Evolutionary conservation across 495 filamentous ascomycete species (phyloP).

Genomic region (Evernia prunastri): DNA sequence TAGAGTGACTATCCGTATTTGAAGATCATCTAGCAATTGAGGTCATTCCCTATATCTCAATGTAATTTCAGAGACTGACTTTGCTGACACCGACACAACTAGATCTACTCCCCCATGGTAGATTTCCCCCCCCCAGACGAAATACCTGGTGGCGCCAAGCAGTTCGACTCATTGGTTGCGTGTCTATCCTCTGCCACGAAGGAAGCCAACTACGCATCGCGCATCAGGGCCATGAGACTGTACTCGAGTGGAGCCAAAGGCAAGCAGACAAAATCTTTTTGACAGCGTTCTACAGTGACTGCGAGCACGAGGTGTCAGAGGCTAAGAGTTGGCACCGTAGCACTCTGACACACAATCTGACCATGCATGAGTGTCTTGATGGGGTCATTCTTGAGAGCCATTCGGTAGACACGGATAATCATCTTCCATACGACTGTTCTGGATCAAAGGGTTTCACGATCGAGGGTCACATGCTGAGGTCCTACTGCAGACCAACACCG

Average conservation of each 20-base stretch:
- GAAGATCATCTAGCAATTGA: slow-evolving; percentile 24
- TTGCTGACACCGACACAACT: not conserved
- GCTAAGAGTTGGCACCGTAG: slow-evolving; percentile 47
- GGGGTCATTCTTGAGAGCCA: not conserved
- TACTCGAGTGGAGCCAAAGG: slow-evolving; percentile 39
- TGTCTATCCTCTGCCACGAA: slow-evolving; percentile 42
- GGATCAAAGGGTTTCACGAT: no score
- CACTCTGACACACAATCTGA: slow-evolving; percentile 57
- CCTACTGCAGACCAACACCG: no score
- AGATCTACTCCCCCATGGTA: slow-evolving; percentile 51
- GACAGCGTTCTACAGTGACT: slow-evolving; percentile 58
- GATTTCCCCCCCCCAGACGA: slow-evolving; percentile 52
- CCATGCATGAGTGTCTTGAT: slow-evolving; percentile 24
- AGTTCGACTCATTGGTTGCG: slow-evolving; percentile 53
- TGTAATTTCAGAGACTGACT: slow-evolving; percentile 31
- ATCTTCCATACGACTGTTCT: no score
- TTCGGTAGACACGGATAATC: not conserved
- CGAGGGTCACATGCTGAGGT: no score
- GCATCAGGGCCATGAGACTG: slow-evolving; percentile 27
- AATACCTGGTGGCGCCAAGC: slow-evolving; percentile 41
- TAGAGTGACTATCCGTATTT: slow-evolving; percentile 1
- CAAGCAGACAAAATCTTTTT: slow-evolving; percentile 38
- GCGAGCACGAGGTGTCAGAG: slow-evolving; percentile 53
- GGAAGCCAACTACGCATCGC: slow-evolving; percentile 32
- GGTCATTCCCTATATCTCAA: slow-evolving; percentile 53